phyloP scores from a whole-genome alignment of 768 basidiomycete species.

The Coprinellus aureogranulatus region DNA sequence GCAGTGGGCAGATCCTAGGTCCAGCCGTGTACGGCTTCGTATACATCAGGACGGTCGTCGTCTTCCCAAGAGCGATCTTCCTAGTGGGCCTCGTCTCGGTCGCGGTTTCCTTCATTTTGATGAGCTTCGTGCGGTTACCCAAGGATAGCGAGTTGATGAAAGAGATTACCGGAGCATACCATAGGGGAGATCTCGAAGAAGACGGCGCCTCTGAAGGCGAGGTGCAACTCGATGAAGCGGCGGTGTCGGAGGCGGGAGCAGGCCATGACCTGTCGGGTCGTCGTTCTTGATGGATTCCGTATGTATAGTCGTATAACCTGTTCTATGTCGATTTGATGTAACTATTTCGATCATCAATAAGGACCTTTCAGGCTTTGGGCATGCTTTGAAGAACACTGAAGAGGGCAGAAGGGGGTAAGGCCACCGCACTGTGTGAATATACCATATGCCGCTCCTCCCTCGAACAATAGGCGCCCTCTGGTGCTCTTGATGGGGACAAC shows the following conservation, averaged over 20 bases:
- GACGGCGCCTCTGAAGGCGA: neutral
- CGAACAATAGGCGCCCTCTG: too few relatives aligned
- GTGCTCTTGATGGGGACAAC: too few relatives aligned
- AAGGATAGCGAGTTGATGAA: conserved; percentile 7
- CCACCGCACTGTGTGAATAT: too few relatives aligned
- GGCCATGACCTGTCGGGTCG: neutral
- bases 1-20: conserved; percentile 64
- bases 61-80: conserved; percentile 70
- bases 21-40: conserved; percentile 72
- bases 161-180: conserved; percentile 1
- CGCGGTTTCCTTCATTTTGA: conserved; percentile 40
- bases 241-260: neutral
- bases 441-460: too few relatives aligned
- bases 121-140: conserved; percentile 48
- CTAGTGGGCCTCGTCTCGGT: conserved; percentile 46
- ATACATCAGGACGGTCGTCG: conserved; percentile 68
- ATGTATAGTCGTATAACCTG: too few relatives aligned
- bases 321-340: too few relatives aligned
- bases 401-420: too few relatives aligned
- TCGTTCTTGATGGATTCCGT: too few relatives aligned
- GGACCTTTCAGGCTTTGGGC: too few relatives aligned
- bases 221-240: neutral
- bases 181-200: neutral
- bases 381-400: too few relatives aligned
- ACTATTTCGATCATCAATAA: too few relatives aligned